These are phyloP conservation scores for Piloderma croceum DNA, from an alignment of 768 basidiomycete genomes.

Conservation along the genomic window DNA sequence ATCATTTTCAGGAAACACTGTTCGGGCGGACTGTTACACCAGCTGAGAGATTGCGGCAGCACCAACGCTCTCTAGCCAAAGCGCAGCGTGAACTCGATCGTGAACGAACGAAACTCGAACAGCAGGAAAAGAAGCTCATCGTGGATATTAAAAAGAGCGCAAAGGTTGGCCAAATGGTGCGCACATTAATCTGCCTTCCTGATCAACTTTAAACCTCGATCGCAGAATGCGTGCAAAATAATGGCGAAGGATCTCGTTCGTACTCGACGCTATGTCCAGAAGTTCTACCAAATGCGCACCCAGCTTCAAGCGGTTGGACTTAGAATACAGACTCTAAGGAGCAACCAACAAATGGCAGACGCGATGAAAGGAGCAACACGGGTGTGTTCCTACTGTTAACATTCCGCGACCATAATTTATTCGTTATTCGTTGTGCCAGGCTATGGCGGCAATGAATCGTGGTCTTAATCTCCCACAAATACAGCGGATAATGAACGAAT, in stretches of 20 bases:
- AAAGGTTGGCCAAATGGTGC: conserved; percentile 89
- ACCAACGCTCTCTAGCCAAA: conserved; percentile 92
- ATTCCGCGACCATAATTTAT: conserved; percentile 2
- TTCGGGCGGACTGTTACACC: conserved; percentile 94
- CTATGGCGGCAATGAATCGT: conserved; percentile 97
- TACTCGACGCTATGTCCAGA: conserved; percentile 91
- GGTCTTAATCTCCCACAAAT: conserved; percentile 93
- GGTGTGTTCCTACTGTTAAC: conserved; percentile 43
- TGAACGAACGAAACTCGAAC: conserved; percentile 89
- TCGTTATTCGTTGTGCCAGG: too few relatives aligned
- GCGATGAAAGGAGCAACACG: conserved; percentile 98
- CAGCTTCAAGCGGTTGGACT: conserved; percentile 94
- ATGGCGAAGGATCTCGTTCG: conserved; percentile 99
- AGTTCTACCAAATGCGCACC: conserved; percentile 98
- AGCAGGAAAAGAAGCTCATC: conserved; percentile 95
- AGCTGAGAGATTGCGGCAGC: conserved; percentile 92
- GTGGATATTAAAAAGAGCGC: conserved; percentile 95
- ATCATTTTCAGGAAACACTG: conserved; percentile 72
- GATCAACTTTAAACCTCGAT: conserved; percentile 15
- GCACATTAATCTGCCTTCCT: conserved; percentile 3
- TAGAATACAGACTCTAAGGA: conserved; percentile 91
- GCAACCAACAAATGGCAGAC: conserved; percentile 98
- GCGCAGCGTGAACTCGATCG: conserved; percentile 98
- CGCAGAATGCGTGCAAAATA: conserved; percentile 95
- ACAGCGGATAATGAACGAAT: conserved; percentile 95